Evolutionary conservation across 2,329 filamentous ascomycete genomes (phyloP), one percentile per base, ranked within the genome.

Genomic region (Aureobasidium sp.): DNA sequence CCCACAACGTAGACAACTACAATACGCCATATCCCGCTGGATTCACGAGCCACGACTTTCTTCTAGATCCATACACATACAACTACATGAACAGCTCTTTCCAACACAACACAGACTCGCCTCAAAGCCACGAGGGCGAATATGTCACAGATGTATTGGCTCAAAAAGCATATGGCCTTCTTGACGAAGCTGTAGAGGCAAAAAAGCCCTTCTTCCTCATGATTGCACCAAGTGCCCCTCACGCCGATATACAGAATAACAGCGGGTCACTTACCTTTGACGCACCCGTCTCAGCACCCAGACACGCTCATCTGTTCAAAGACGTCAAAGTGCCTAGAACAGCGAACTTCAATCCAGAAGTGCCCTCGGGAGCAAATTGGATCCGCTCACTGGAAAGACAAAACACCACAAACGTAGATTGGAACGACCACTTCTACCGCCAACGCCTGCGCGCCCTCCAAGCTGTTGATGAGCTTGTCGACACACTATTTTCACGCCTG

Each of bases 151-250:
- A 89, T 66, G 73, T 90, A 8, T 76, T 88, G 17, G 79, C 82
- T 0, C 68, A 80, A 3, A 84, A 87, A 64, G 81, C 86, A 0
- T 75, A 81, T 7, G 82, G 79, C 0, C 83, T 89, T 47, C 73
- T 90, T 0, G 79, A 85, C 2, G 82, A 88, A 56, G 87, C 83
- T 0, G 75, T 86, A 2, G 70, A 74, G 0, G 74, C 77, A 0
- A 72, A 77, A 0, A 76, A 79, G 17, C 88, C 88, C 0, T 90
- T 89, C 73, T 90, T 90, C 69, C 70, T 91, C 4, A 80, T 80
- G 0, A 77, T 88, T 9, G 84, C 87, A 0, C 88, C 87, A 0
- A 79, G 87, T 6, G 87, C 84, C 0, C 87, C 88, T 0, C 88
- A 91, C 67, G 80, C 80, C 25, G 84, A 86, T 64, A 75, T 81